Conservation (phyloP, 768 basidiomycete genomes). For the Phaffia tasmanica region DNA sequence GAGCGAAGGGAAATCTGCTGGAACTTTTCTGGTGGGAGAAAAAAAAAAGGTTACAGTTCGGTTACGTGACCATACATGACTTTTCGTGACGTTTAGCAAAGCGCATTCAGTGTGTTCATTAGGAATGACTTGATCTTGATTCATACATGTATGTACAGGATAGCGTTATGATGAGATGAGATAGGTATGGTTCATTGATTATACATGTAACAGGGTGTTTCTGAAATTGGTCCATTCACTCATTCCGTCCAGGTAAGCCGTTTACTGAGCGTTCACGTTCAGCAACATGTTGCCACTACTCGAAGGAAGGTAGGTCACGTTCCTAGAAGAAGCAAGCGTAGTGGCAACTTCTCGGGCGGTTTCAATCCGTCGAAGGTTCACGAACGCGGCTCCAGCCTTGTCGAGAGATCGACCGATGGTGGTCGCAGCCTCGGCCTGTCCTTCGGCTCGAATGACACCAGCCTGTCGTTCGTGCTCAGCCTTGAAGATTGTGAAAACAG, state of each 20-base stretch:
- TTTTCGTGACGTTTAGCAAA: not conserved
- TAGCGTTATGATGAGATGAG: too few relatives aligned
- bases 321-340: slow-evolving; percentile 50
- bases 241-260: too few relatives aligned
- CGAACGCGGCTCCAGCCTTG: slow-evolving; percentile 90
- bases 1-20: slow-evolving; percentile 3
- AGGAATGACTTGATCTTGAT: too few relatives aligned
- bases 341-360: slow-evolving; percentile 93
- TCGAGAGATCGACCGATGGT: slow-evolving; percentile 84
- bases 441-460: slow-evolving; percentile 93
- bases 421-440: slow-evolving; percentile 91
- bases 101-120: too few relatives aligned
- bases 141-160: too few relatives aligned
- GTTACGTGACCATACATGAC: not conserved
- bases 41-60: not conserved
- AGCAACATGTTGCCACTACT: slow-evolving; percentile 67
- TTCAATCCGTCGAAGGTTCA: slow-evolving; percentile 90
- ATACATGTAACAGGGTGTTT: too few relatives aligned
- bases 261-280: slow-evolving; percentile 54
- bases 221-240: too few relatives aligned
- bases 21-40: not conserved
- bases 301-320: slow-evolving; percentile 82
- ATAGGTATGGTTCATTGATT: too few relatives aligned
- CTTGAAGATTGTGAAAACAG: slow-evolving; percentile 40
- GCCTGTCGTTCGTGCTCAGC: slow-evolving; percentile 99